Percentiles rank a stretch among this genome's conserved stretches.
These are phyloP conservation scores for Stropharia rugosoannulata DNA, from an alignment of 768 basidiomycete species.

Conservation along the genomic window DNA sequence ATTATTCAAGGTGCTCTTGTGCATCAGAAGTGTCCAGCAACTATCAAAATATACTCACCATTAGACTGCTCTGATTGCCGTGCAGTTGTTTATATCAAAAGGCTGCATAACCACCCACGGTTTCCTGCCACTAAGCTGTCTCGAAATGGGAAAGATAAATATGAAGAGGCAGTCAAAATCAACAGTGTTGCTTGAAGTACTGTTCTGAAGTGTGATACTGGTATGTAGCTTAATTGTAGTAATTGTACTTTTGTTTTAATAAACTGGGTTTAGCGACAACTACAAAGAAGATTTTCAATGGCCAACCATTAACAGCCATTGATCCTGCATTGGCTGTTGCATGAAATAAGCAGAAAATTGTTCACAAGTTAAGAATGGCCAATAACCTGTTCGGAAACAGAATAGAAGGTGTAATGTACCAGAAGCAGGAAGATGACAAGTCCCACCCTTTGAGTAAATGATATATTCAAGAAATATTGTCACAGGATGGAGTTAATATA, in stretches of 20 bases:
- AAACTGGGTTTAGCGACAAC: not conserved
- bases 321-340: not conserved
- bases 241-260: not conserved
- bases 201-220: not conserved
- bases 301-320: not conserved
- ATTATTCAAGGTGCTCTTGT: not conserved
- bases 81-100: not conserved
- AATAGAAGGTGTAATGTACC: not conserved
- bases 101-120: not conserved
- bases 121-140: not conserved
- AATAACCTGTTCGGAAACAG: not conserved
- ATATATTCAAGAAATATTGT: not conserved
- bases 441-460: not conserved
- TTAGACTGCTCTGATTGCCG: not conserved
- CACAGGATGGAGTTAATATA: not conserved
- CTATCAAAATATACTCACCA: conserved; percentile 2
- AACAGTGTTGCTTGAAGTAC: not conserved
- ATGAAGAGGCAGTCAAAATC: not conserved
- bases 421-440: not conserved
- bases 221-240: not conserved
- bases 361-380: not conserved
- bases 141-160: not conserved
- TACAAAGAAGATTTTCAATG: not conserved
- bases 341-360: not conserved
- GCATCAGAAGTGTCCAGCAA: not conserved